Base-by-base conservation (phyloP, 305 asterid species). In the Rubia balearica region DNA sequence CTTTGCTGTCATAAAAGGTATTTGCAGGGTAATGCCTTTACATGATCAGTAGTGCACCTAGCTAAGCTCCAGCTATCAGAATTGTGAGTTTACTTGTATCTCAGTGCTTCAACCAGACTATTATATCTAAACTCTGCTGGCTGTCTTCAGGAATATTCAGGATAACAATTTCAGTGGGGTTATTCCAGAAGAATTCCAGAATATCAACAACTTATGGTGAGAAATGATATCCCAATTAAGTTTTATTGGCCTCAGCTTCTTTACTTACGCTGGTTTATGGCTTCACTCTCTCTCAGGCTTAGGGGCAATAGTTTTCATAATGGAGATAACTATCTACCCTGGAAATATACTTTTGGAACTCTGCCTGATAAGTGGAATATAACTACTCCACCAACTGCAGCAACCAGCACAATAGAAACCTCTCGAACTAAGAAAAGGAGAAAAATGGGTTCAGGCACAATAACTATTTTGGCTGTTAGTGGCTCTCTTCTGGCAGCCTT, bases 111-210 rank as follows among this genome's bases (percentile, higher is more conserved):
- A 7, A 40, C 16, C 64, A 42, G 14, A 61, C 65, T 73, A 61
- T 0, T 11, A 8, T n/a, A 36, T 36, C 68, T 76, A 49, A 56
- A 82, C 46, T 75, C 56, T 77, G 69, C 8, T 6, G 38, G 3
- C 11, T 74, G 48, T 53, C 7, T 61, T 68, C 88, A 93, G 98
- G 94, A 86, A 93, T 79, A 87, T 93, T 21, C 87, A 88, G 80
- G 96, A 90, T 69, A 91, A 90, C 79, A 92, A 90, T 79, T 93
- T 93, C 66, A 90, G 97, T 79, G 98, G 98, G 70, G 89, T 90
- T 40, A 90, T 93, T 72, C 98, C 98, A 48, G 90, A 83, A 68
- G 72, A 74, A 65, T 91, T 93, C 80, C 95, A 90, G 75, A 65
- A 69, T 40, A 88, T 93, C 76, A 78, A 71, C 81, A 87, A 84